Percentiles rank a stretch among this genome's conserved stretches.
These are phyloP conservation scores for Glaciozyma martinii DNA, from an alignment of 768 basidiomycete species.

Conservation along the genomic window DNA sequence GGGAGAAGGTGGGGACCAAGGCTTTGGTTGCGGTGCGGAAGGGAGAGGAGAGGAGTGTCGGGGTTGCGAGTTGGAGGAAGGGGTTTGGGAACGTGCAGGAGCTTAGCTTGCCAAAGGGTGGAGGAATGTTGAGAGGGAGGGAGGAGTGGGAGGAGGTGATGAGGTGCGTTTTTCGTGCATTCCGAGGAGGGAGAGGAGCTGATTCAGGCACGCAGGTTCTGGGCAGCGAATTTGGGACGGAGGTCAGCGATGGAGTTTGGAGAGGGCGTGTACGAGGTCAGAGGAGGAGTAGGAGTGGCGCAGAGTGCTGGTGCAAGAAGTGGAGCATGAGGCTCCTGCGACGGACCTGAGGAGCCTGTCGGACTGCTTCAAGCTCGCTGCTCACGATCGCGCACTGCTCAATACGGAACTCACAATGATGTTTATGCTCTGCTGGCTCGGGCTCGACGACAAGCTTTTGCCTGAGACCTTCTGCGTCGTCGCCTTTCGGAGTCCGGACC, in stretches of 20 bases:
- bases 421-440: no score
- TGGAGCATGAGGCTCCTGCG: not conserved
- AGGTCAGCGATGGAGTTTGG: constrained; percentile 56
- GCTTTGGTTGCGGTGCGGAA: constrained; percentile 54
- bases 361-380: no score
- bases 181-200: not conserved
- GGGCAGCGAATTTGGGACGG: constrained; percentile 59
- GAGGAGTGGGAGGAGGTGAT: constrained; percentile 78
- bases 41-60: constrained; percentile 46
- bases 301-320: not conserved
- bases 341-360: no score
- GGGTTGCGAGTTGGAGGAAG: constrained; percentile 49
- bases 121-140: constrained; percentile 65
- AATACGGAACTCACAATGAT: no score
- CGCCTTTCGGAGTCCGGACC: no score
- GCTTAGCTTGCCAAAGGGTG: constrained; percentile 41
- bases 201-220: constrained; percentile 46
- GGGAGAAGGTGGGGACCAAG: constrained; percentile 50
- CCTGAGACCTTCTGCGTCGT: no score
- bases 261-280: constrained; percentile 46
- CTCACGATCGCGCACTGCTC: no score
- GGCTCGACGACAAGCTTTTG: no score
- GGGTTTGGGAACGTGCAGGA: constrained; percentile 50
- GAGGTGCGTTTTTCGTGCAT: constrained; percentile 38
- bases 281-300: constrained; percentile 9